phyloP scores from a whole-genome alignment of 2,329 filamentous ascomycete genomes.

The Venturia asperata region DNA sequence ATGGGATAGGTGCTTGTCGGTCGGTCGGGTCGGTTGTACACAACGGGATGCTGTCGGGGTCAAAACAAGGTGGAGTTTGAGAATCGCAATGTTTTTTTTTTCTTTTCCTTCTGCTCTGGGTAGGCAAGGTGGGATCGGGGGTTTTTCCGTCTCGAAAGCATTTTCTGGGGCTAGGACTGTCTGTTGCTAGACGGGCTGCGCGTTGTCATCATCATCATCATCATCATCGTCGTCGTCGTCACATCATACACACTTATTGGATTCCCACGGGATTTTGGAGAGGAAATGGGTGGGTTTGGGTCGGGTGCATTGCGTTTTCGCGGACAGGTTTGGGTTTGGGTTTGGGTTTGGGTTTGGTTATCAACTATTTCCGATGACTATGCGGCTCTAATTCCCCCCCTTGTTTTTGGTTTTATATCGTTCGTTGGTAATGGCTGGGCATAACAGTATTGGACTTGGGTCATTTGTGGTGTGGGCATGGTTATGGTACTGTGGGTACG shows the following conservation, averaged over 20 bases:
- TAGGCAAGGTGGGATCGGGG: background rate
- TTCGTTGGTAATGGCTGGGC: background rate
- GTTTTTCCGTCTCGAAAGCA: background rate
- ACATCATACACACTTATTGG: conserved; percentile 12
- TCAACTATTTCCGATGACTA: conserved; percentile 4
- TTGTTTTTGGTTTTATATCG: background rate
- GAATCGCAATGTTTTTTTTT: conserved; percentile 2
- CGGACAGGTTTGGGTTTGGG: background rate
- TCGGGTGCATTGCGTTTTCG: conserved; percentile 9
- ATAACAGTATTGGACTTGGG: background rate
- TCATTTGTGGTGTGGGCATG: background rate
- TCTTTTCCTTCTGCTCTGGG: background rate
- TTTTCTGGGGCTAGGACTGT: background rate
- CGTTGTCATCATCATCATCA: conserved; percentile 5
- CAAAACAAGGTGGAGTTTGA: conserved; percentile 12
- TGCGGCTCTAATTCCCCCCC: conserved; percentile 1
- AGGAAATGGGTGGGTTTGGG: background rate
- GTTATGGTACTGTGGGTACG: background rate
- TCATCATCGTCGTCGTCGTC: background rate
- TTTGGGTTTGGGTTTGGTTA: conserved; percentile 1
- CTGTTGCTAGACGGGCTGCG: background rate
- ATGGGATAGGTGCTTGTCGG: conserved; percentile 11
- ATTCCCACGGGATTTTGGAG: background rate
- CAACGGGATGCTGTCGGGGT: background rate
- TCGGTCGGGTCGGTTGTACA: conserved; percentile 11